Evolutionary conservation across 1,284 basidiomycete species (phyloP).

Genomic region (Limonomyces culmigenus): DNA sequence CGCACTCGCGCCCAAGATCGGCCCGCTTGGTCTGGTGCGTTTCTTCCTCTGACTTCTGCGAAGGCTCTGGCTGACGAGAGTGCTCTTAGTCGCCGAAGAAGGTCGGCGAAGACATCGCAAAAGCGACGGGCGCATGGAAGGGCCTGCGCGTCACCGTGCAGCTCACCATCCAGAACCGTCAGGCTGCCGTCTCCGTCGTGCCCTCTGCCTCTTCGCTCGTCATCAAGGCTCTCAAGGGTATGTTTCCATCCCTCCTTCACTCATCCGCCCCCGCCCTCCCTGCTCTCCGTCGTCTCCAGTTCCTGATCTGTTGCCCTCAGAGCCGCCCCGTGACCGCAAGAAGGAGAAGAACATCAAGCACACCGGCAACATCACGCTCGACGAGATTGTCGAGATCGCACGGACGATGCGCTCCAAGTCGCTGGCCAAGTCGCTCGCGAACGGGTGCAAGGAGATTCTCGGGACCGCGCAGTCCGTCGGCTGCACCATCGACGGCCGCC

Average conservation of each 20-base stretch:
- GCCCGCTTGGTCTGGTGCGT: constrained; percentile 97
- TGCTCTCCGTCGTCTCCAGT: background rate
- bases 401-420: constrained; percentile 96
- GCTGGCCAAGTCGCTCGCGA: constrained; percentile 80
- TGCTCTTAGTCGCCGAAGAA: constrained; percentile 88
- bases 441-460: constrained; percentile 88
- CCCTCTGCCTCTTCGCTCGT: constrained; percentile 97
- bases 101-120: constrained; percentile 99
- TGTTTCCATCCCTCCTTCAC: too few species aligned
- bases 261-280: background rate
- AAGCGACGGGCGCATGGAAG: constrained; percentile 98
- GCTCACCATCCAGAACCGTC: constrained; percentile 99
- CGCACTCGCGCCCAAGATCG: constrained; percentile 98
- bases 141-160: constrained; percentile 99
- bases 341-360: constrained; percentile 99
- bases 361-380: constrained; percentile 86
- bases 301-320: too few species aligned
- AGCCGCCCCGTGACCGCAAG: constrained; percentile 98
- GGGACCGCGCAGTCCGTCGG: constrained; percentile 90
- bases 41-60: constrained; percentile 4
- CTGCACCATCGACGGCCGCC: constrained; percentile 91
- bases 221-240: constrained; percentile 96
- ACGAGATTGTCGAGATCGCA: constrained; percentile 92
- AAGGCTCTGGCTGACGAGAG: background rate
- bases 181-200: constrained; percentile 93